These are phyloP conservation scores for Nothophaeocryptopus gaeumannii DNA, from an alignment of 2,329 filamentous ascomycete genomes.

Conservation along the genomic window DNA sequence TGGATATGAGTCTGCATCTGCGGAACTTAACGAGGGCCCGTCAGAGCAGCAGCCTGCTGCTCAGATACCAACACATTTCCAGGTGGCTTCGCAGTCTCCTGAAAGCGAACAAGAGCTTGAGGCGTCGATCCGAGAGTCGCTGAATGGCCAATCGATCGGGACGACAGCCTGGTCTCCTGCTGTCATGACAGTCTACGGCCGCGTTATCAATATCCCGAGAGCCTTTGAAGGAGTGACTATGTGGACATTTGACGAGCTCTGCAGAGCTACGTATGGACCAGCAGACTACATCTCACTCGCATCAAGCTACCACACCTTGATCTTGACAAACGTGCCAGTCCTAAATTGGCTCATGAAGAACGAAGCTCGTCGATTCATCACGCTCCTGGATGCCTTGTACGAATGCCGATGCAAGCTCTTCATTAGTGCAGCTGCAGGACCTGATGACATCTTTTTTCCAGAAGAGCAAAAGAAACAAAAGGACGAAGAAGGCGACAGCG, in stretches of 20 bases:
- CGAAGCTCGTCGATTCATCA: conserved; percentile 70
- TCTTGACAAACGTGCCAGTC: conserved; percentile 67
- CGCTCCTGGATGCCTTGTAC: conserved; percentile 72
- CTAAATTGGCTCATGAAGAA: conserved; percentile 70
- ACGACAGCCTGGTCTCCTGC: conserved; percentile 42
- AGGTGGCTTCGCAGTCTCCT: conserved; percentile 6
- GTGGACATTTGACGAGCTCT: conserved; percentile 69
- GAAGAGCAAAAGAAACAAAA: conserved; percentile 40
- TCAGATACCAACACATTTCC: conserved; percentile 22
- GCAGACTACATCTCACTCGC: conserved; percentile 82
- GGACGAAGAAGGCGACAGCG: conserved; percentile 22
- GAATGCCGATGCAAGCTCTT: conserved; percentile 77
- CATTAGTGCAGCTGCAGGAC: conserved; percentile 63
- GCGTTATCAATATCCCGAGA: conserved; percentile 58
- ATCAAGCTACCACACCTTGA: conserved; percentile 74
- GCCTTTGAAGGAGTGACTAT: conserved; percentile 57
- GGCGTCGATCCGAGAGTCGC: conserved; percentile 18
- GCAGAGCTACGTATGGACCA: conserved; percentile 64
- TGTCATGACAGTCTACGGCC: conserved; percentile 59
- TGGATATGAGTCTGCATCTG: conserved; percentile 19
- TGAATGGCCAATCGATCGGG: conserved; percentile 9
- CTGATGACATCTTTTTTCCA: conserved; percentile 76
- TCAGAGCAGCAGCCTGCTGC: neutral
- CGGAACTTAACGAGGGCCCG: conserved; percentile 2
- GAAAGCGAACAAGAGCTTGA: conserved; percentile 19